A percentile compares a stretch with the other conserved stretches of the same genome.
Conservation (phyloP, 192 early-diverging fungal species). For the Ambispora gerdemannii region DNA sequence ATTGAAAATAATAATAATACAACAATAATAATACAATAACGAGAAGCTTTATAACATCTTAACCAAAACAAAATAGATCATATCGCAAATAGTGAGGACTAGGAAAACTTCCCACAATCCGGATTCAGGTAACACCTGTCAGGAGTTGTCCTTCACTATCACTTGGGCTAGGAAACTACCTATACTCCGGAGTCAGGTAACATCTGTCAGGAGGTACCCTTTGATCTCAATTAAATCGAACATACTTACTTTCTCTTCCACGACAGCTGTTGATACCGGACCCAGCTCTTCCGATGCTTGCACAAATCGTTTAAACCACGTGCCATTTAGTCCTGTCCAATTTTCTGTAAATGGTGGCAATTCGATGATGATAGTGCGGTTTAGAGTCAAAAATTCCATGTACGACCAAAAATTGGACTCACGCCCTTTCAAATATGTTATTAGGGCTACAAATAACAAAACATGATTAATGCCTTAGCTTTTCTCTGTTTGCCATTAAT, state of each 20-base stretch:
- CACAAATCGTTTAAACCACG: not conserved
- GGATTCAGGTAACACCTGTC: constrained; percentile 26
- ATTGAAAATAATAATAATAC: no score
- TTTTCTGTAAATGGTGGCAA: not conserved
- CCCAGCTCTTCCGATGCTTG: not conserved
- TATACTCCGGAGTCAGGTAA: constrained; percentile 23
- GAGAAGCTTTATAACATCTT: not conserved
- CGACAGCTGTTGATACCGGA: not conserved
- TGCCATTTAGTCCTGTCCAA: not conserved
- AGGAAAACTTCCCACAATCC: constrained; percentile 16
- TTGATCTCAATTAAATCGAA: not conserved
- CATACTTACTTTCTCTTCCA: constrained; percentile 4
- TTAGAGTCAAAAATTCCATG: not conserved
- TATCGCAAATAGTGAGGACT: constrained; percentile 13
- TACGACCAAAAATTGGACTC: not conserved
- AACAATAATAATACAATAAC: not conserved
- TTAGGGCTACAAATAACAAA: not conserved
- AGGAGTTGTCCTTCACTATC: not conserved
- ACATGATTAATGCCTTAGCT: not conserved
- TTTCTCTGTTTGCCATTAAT: no score
- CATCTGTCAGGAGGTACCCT: constrained; percentile 16
- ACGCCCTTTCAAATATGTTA: not conserved
- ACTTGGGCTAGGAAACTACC: constrained; percentile 21
- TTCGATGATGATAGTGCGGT: not conserved
- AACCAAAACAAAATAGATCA: constrained; percentile 6